Evolutionary conservation across 1,139 yeast species (phyloP).

Genomic region (Groenewaldozyma auringiensis): DNA sequence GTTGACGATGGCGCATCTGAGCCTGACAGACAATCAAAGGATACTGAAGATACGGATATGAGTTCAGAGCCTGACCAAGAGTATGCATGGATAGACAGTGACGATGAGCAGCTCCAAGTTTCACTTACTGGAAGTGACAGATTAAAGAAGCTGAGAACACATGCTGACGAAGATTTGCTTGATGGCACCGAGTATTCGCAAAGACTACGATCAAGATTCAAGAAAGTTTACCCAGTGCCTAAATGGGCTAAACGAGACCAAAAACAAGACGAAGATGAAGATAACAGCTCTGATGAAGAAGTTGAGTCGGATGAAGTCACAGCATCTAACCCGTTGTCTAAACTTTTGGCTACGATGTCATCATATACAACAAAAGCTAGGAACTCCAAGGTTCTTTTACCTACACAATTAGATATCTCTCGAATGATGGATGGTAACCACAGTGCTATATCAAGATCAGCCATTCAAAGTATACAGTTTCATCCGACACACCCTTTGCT

Average conservation of each 20-base stretch:
- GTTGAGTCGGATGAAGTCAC: constrained; percentile 23
- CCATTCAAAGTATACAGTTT: constrained; percentile 74
- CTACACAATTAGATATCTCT: constrained; percentile 62
- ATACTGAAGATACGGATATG: constrained; percentile 42
- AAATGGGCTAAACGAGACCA: constrained; percentile 53
- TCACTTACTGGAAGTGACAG: constrained; percentile 55
- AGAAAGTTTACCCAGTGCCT: constrained; percentile 82
- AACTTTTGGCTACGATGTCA: constrained; percentile 52
- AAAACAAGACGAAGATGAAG: constrained; percentile 18
- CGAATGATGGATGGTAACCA: constrained; percentile 83
- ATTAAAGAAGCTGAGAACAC: constrained; percentile 62
- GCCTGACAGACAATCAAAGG: constrained; percentile 23
- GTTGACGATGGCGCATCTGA: constrained; percentile 33
- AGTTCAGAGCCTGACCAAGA: constrained; percentile 51
- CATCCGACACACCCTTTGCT: constrained; percentile 81
- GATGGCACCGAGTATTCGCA: constrained; percentile 59
- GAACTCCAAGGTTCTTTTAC: constrained; percentile 53
- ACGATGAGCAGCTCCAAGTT: constrained; percentile 67
- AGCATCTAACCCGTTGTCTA: constrained; percentile 41
- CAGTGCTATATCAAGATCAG: constrained; percentile 60
- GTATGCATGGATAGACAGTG: constrained; percentile 86
- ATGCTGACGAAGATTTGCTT: constrained; percentile 51
- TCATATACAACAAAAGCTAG: constrained; percentile 46
- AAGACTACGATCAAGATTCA: constrained; percentile 77
- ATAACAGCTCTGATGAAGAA: constrained; percentile 29